Evolutionary conservation across 2,329 filamentous ascomycete genomes (phyloP).

Genomic region (Alternaria sp.): DNA sequence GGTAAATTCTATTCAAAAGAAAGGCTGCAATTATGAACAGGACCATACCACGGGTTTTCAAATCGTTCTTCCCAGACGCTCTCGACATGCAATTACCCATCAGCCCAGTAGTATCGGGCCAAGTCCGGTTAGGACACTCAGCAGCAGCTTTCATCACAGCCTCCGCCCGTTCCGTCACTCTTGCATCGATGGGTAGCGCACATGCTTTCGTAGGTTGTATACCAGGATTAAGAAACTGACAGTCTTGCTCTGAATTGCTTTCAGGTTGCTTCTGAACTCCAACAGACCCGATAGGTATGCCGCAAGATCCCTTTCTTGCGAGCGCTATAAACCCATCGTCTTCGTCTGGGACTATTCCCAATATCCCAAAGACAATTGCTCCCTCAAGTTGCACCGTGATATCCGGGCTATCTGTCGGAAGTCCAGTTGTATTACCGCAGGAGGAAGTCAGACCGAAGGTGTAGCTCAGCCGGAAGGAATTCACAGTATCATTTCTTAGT

Average conservation of each 20-base stretch:
- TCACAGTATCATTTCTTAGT: accelerated
- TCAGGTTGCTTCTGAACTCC: accelerated
- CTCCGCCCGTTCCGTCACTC: accelerated
- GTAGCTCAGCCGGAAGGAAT: background rate
- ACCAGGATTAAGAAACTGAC: background rate
- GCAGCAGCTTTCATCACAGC: background rate
- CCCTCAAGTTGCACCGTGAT: background rate
- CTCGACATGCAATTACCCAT: background rate
- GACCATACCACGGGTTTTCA: no score
- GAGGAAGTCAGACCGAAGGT: background rate
- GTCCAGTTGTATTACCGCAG: background rate
- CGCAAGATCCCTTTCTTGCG: background rate
- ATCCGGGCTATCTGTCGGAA: accelerated
- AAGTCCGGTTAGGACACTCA: accelerated
- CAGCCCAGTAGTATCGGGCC: background rate
- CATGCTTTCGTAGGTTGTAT: background rate
- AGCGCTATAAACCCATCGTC: accelerated
- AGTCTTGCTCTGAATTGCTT: background rate
- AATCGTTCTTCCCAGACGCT: background rate
- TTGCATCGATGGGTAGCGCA: background rate
- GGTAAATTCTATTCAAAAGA: background rate
- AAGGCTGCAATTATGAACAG: background rate
- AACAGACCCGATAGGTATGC: background rate
- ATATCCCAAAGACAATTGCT: background rate
- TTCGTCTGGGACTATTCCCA: accelerated